Evolutionary conservation across 2,329 filamentous ascomycete genomes (phyloP).

Genomic region (Colletotrichum truncatum): DNA sequence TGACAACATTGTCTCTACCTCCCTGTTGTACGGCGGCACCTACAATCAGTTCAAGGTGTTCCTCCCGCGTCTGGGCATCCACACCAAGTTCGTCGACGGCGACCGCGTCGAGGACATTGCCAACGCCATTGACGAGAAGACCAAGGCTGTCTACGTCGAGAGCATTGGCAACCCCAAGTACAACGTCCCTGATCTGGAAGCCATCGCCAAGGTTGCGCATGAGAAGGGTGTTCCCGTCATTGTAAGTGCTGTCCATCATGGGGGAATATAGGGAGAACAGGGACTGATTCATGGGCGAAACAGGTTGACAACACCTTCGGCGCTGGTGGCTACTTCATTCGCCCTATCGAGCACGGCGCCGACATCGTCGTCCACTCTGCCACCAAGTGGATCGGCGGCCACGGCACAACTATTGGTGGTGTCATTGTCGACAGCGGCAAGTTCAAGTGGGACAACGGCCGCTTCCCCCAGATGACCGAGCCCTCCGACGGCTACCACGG

Average conservation of each 20-base stretch:
- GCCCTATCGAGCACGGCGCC: conserved; percentile 88
- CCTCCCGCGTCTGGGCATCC: conserved; percentile 85
- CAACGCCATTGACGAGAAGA: conserved; percentile 88
- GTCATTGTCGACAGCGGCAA: conserved; percentile 89
- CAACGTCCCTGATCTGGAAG: conserved; percentile 91
- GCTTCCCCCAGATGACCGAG: conserved; percentile 94
- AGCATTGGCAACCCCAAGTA: conserved; percentile 94
- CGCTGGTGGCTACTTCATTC: conserved; percentile 87
- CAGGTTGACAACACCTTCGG: conserved; percentile 95
- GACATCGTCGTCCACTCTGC: conserved; percentile 95
- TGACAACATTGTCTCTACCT: conserved; percentile 93
- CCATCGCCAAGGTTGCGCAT: conserved; percentile 82
- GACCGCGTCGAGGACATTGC: conserved; percentile 83
- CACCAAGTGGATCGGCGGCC: conserved; percentile 97
- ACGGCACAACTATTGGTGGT: conserved; percentile 91
- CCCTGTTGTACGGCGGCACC: conserved; percentile 92
- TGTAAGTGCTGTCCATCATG: conserved; percentile 46
- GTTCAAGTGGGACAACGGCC: conserved; percentile 88
- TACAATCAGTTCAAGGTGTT: conserved; percentile 98
- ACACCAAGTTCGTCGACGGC: conserved; percentile 86
- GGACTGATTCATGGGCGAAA: not conserved
- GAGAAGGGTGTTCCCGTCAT: conserved; percentile 73
- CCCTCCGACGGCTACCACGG: conserved; percentile 91
- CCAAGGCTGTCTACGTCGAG: conserved; percentile 92
- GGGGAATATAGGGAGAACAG: not conserved